These are phyloP conservation scores for Penicillium herquei DNA, from an alignment of 495 filamentous ascomycete species.

Conservation along the genomic window DNA sequence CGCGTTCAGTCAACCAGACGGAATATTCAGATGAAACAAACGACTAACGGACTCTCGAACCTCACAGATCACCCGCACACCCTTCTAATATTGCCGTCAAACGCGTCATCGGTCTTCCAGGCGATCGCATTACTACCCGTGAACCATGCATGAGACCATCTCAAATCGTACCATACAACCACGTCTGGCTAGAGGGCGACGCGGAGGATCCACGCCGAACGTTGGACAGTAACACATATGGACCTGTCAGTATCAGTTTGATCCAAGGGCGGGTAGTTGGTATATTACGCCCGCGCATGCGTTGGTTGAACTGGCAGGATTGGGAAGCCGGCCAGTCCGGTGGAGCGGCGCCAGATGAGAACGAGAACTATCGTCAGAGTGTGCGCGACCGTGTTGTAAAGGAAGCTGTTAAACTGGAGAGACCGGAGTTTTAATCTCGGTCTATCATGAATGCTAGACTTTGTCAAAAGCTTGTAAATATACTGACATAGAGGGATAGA, in stretches of 20 bases:
- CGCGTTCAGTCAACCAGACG: neutral
- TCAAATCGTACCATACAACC: constrained; percentile 63
- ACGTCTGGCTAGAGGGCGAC: constrained; percentile 82
- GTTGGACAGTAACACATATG: constrained; percentile 74
- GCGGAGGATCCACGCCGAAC: constrained; percentile 51
- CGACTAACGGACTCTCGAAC: neutral
- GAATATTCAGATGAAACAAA: neutral
- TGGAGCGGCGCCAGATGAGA: constrained; percentile 13
- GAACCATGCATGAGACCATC: constrained; percentile 56
- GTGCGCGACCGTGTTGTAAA: constrained; percentile 41
- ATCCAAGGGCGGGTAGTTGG: constrained; percentile 63
- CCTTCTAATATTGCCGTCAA: constrained; percentile 63
- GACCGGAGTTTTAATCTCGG: constrained; percentile 17
- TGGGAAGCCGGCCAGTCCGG: constrained; percentile 37
- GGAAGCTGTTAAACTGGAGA: constrained; percentile 39
- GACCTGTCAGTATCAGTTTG: constrained; percentile 60
- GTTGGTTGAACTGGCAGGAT: constrained; percentile 39
- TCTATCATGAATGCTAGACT: neutral
- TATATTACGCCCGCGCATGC: constrained; percentile 60
- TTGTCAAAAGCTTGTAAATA: neutral
- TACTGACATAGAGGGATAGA: neutral
- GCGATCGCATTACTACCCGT: constrained; percentile 63
- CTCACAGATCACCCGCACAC: constrained; percentile 60
- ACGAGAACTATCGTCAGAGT: constrained; percentile 39
- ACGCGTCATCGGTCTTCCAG: constrained; percentile 66